Conservation (phyloP, 495 filamentous ascomycete genomes). For the Lasiosphaeris hirsuta region DNA sequence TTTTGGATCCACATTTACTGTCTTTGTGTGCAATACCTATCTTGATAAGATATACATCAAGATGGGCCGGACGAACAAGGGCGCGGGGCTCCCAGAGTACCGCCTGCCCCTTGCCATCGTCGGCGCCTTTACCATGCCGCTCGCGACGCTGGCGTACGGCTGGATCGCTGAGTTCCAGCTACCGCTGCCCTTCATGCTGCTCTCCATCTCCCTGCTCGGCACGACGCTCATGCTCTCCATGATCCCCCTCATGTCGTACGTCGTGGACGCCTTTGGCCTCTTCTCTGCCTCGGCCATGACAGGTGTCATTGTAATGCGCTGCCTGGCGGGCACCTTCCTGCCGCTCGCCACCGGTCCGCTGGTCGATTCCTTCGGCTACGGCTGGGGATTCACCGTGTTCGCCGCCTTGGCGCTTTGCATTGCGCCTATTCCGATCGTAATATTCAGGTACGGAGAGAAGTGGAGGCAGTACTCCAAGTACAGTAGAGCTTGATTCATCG, state of each 20-base stretch:
- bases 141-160: constrained; percentile 46
- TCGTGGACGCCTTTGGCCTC: constrained; percentile 56
- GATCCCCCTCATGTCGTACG: constrained; percentile 51
- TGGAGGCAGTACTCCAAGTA: constrained; percentile 53
- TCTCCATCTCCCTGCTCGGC: constrained; percentile 43
- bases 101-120: constrained; percentile 50
- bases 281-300: constrained; percentile 57
- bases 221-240: constrained; percentile 39
- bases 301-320: constrained; percentile 50
- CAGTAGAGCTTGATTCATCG: constrained; percentile 25
- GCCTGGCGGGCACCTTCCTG: constrained; percentile 52
- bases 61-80: constrained; percentile 38
- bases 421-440: constrained; percentile 49
- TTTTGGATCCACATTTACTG: constrained; percentile 47
- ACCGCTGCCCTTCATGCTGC: constrained; percentile 39
- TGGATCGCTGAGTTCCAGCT: constrained; percentile 41
- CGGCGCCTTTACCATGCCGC: constrained; percentile 42
- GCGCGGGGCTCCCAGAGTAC: constrained; percentile 43
- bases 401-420: constrained; percentile 35
- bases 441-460: constrained; percentile 46
- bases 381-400: constrained; percentile 46
- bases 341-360: constrained; percentile 48
- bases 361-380: constrained; percentile 44
- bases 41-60: constrained; percentile 52
- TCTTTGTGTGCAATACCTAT: constrained; percentile 41